A percentile compares a stretch with the other conserved stretches of the same genome.
These are phyloP conservation scores for Pestalotiopsis sp. DNA, from an alignment of 2,329 filamentous ascomycete genomes.

Conservation along the genomic window DNA sequence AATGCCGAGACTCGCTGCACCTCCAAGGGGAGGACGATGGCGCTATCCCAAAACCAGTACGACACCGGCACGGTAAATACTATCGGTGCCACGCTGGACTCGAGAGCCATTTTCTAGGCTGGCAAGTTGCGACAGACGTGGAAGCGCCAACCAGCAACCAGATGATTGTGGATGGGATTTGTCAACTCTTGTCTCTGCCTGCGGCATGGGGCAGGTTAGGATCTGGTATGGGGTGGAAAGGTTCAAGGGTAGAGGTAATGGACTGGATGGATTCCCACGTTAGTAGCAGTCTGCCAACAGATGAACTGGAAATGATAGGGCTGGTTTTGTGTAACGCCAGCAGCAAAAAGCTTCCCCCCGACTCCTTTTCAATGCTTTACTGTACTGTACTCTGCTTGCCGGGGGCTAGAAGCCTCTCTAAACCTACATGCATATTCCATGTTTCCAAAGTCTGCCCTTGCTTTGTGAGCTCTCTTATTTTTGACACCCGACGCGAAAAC, in stretches of 20 bases:
- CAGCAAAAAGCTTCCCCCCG: background rate
- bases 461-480: no score
- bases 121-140: background rate
- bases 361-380: background rate
- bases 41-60: background rate
- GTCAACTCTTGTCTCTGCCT: background rate
- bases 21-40: background rate
- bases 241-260: background rate
- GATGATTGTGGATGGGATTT: background rate
- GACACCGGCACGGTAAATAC: background rate
- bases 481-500: no score
- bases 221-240: background rate
- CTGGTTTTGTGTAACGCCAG: background rate
- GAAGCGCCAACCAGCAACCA: background rate
- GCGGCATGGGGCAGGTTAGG: background rate
- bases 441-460: no score
- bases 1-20: background rate
- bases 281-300: no score
- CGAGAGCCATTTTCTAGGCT: background rate
- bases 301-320: background rate
- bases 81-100: background rate
- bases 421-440: no score
- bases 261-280: no score
- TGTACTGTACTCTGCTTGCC: background rate
- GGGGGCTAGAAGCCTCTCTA: no score